Conservation (phyloP, 169 alveolate species). For the Eimeria acervulina region DNA sequence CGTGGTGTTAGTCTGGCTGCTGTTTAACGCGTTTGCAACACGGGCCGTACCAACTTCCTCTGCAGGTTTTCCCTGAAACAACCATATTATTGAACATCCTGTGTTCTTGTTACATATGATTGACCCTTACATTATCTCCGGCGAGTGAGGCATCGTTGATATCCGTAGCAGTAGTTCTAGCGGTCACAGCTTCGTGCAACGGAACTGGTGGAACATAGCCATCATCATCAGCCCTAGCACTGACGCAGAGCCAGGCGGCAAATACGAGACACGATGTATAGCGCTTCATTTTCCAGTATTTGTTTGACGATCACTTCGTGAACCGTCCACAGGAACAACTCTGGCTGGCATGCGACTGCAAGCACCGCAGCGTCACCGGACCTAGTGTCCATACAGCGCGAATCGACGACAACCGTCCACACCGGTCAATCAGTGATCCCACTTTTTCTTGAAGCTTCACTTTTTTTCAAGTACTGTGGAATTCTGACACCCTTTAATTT, state of each 20-base stretch:
- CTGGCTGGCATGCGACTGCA: slow-evolving; percentile 64
- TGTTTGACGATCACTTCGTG: slow-evolving; percentile 33
- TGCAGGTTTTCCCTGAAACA: slow-evolving; percentile 39
- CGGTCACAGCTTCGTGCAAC: slow-evolving; percentile 73
- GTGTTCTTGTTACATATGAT: neutral
- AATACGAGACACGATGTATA: slow-evolving; percentile 57
- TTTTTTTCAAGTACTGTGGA: neutral
- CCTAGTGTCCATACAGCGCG: slow-evolving; percentile 76
- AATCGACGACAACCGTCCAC: slow-evolving; percentile 34
- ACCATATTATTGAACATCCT: no score
- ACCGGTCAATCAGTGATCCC: neutral
- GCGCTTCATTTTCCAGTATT: slow-evolving; percentile 62
- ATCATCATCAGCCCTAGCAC: slow-evolving; percentile 66
- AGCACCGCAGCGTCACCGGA: neutral
- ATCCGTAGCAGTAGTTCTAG: slow-evolving; percentile 52
- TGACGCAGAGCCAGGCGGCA: slow-evolving; percentile 78
- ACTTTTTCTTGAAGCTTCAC: neutral
- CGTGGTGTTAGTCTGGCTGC: neutral
- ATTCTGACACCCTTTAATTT: neutral
- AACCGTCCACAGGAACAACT: slow-evolving; percentile 34
- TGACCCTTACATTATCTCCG: slow-evolving; percentile 18
- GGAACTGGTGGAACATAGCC: slow-evolving; percentile 62
- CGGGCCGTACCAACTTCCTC: slow-evolving; percentile 44
- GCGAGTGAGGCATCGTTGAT: slow-evolving; percentile 71
- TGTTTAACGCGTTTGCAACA: neutral